phyloP scores from a whole-genome alignment of 2,329 filamentous ascomycete genomes.

The Clonostachys sp. region DNA sequence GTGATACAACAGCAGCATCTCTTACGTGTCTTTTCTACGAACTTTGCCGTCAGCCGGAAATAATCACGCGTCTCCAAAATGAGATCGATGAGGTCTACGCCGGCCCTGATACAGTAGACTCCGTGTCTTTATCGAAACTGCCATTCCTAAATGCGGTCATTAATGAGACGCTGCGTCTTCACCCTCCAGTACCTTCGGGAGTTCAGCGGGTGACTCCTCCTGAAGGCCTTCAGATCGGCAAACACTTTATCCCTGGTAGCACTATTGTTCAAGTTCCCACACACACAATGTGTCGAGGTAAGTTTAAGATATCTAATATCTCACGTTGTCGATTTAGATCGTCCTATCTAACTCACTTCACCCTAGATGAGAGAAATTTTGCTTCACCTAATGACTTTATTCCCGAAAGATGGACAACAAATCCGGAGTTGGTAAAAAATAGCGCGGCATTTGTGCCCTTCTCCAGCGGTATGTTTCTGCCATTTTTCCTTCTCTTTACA shows the following conservation, averaged over 20 bases:
- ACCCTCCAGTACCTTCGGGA: constrained; percentile 24
- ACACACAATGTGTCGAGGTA: constrained; percentile 4
- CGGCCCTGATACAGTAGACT: neutral
- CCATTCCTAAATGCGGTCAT: constrained; percentile 24
- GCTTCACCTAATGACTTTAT: constrained; percentile 15
- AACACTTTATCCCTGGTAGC: constrained; percentile 25
- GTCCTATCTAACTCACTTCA: neutral
- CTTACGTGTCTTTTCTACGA: constrained; percentile 24
- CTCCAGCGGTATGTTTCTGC: neutral
- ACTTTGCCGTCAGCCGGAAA: constrained; percentile 17
- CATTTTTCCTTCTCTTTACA: too few relatives aligned
- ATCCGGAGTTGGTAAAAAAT: constrained; percentile 15
- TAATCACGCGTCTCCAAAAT: neutral
- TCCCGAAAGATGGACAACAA: constrained; percentile 25
- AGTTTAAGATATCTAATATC: neutral
- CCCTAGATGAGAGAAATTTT: constrained; percentile 9
- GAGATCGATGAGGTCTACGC: neutral
- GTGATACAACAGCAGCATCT: constrained; percentile 27
- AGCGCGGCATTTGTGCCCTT: constrained; percentile 17
- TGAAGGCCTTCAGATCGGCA: constrained; percentile 23
- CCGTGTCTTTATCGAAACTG: neutral
- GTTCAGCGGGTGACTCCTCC: constrained; percentile 24
- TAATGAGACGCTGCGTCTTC: constrained; percentile 28
- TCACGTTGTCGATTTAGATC: too few relatives aligned
- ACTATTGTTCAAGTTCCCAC: constrained; percentile 22